phyloP scores from a whole-genome alignment of 305 asterid species.

The Fraxinus velutina region DNA sequence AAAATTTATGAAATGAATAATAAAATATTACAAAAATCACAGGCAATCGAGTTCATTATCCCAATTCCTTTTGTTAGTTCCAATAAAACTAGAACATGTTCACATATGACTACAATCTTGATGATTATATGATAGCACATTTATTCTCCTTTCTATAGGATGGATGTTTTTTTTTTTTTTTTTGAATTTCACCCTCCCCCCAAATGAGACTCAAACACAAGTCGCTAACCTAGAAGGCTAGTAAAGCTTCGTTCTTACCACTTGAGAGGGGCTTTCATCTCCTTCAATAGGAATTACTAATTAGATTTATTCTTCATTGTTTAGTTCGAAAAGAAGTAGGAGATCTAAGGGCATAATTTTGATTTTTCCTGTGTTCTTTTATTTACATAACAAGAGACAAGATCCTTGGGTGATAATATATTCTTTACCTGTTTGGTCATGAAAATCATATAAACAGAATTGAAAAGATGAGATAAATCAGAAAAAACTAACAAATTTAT shows the following conservation, averaged over 20 bases:
- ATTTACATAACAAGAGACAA: background rate
- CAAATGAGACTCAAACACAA: background rate
- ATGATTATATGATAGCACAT: background rate
- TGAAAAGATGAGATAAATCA: background rate
- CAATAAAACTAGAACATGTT: background rate
- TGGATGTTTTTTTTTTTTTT: background rate
- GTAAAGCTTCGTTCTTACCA: background rate
- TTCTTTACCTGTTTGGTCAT: background rate
- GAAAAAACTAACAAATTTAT: background rate
- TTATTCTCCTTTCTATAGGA: background rate
- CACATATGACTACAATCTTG: background rate
- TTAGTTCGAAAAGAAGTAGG: background rate
- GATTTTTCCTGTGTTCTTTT: background rate
- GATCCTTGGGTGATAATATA: background rate
- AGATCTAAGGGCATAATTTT: background rate
- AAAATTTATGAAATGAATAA: background rate
- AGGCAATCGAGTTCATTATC: background rate
- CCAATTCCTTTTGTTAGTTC: background rate
- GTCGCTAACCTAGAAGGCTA: background rate
- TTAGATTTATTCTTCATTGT: background rate
- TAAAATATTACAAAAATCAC: background rate
- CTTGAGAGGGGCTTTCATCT: background rate
- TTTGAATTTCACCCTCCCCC: background rate
- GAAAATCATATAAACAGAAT: background rate
- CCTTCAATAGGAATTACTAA: background rate